Conservation (phyloP, 331 rosid genomes). For the Dryas integrifolia region DNA sequence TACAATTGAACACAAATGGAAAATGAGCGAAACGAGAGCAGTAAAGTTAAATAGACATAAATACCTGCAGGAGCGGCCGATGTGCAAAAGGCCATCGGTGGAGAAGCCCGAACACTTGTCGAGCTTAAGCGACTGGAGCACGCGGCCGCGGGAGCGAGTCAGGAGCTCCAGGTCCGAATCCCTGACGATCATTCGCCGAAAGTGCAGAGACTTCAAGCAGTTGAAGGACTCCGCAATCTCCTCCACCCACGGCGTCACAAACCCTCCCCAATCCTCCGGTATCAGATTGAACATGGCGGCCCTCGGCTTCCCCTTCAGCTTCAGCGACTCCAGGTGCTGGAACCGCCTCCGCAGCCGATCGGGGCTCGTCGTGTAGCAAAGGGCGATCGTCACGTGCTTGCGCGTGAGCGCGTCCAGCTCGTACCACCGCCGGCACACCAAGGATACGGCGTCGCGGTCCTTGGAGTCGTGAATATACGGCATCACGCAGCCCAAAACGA, state of each 20-base stretch:
- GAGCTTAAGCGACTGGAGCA: constrained; percentile 63
- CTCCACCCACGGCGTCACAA: constrained; percentile 73
- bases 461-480: constrained; percentile 72
- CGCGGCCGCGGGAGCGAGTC: constrained; percentile 56
- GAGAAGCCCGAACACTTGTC: constrained; percentile 94
- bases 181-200: constrained; percentile 82
- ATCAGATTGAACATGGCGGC: constrained; percentile 96
- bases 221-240: constrained; percentile 60
- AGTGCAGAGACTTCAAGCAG: constrained; percentile 70
- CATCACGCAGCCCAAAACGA: constrained; percentile 65
- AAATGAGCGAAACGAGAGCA: not conserved
- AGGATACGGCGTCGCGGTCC: constrained; percentile 81
- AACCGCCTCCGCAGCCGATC: constrained; percentile 67
- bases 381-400: constrained; percentile 93
- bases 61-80: constrained; percentile 82
- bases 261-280: constrained; percentile 97
- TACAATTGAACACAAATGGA: not conserved
- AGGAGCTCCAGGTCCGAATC: constrained; percentile 80
- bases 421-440: constrained; percentile 82
- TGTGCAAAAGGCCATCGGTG: constrained; percentile 68
- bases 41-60: not conserved
- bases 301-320: constrained; percentile 86
- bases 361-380: constrained; percentile 85
- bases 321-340: constrained; percentile 68
- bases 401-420: constrained; percentile 83